phyloP scores from a whole-genome alignment of 2,329 filamentous ascomycete species.

The Teratosphaeria epicoccoides region DNA sequence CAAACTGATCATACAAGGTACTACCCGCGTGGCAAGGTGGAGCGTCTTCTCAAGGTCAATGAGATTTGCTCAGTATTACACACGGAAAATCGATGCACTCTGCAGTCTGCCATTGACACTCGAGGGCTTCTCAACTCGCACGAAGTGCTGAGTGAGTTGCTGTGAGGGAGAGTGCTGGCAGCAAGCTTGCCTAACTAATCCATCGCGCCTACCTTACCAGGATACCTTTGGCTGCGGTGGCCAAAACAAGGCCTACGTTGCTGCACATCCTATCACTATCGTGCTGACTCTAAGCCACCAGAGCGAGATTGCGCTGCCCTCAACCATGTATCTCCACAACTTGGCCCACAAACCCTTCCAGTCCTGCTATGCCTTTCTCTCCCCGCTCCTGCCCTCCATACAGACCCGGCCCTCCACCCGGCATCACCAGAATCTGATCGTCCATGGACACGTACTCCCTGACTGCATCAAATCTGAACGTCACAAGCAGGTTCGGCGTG shows the following conservation, averaged over 20 bases:
- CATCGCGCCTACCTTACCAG: background rate
- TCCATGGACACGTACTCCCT: slow-evolving; percentile 66
- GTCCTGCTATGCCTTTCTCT: slow-evolving; percentile 42
- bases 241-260: background rate
- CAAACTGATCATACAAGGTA: slow-evolving; percentile 3
- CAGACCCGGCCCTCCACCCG: slow-evolving; percentile 54
- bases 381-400: slow-evolving; percentile 44
- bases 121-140: slow-evolving; percentile 3
- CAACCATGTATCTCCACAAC: slow-evolving; percentile 32
- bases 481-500: slow-evolving; percentile 39
- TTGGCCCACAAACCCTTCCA: slow-evolving; percentile 63
- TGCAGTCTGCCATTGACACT: slow-evolving; percentile 9
- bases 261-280: background rate
- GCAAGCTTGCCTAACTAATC: background rate
- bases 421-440: slow-evolving; percentile 59
- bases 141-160: background rate
- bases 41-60: slow-evolving; percentile 42
- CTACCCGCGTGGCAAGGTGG: slow-evolving; percentile 40
- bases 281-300: background rate
- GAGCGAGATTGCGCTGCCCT: background rate
- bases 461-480: slow-evolving; percentile 56
- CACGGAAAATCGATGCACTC: slow-evolving; percentile 35
- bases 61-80: slow-evolving; percentile 46
- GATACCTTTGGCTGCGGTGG: background rate
- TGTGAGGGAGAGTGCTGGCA: background rate